A percentile compares a stretch with the other conserved stretches of the same genome.
Evolutionary conservation across 768 basidiomycete species (phyloP).

Genomic region (Naganishia onofrii): DNA sequence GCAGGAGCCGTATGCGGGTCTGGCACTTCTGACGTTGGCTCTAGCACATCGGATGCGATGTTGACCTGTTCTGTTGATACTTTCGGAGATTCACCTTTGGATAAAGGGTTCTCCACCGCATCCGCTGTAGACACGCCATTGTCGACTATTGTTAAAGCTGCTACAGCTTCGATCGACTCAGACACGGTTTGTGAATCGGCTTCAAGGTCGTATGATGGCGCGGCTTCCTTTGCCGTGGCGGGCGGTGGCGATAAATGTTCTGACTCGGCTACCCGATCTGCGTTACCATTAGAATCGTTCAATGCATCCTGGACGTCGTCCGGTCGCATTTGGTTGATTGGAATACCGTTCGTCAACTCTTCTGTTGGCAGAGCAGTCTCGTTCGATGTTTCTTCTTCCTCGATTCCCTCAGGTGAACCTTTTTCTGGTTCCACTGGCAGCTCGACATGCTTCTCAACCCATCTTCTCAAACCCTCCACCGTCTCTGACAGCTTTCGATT

Average conservation of each 20-base stretch:
- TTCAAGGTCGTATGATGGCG: background rate
- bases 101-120: background rate
- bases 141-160: background rate
- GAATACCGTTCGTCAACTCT: background rate
- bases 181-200: background rate
- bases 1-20: background rate
- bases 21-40: background rate
- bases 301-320: background rate
- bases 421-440: background rate
- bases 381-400: background rate
- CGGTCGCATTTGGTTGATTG: background rate
- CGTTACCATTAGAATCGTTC: background rate
- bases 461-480: constrained; percentile 26
- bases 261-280: background rate
- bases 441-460: constrained; percentile 28
- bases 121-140: background rate
- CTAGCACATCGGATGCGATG: background rate
- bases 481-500: constrained; percentile 1
- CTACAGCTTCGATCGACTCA: background rate
- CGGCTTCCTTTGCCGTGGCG: background rate
- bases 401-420: background rate
- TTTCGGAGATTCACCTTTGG: background rate
- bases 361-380: background rate
- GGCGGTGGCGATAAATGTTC: background rate
- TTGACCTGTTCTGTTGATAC: background rate